Evolutionary conservation across 805 yeast species (phyloP).

Genomic region (Candida chauliodis): DNA sequence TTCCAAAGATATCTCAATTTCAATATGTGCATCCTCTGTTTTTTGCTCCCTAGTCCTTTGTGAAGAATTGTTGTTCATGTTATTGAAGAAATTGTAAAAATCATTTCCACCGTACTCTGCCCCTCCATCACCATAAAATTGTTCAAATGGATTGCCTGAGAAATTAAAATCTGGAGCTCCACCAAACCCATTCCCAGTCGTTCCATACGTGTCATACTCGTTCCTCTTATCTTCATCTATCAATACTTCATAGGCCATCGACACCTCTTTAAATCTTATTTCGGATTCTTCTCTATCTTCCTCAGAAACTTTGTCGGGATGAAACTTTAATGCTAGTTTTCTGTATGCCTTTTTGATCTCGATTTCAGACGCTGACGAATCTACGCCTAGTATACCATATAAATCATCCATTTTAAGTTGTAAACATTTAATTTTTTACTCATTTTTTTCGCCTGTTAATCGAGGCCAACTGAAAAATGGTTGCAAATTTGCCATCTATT

Average conservation of each 20-base stretch:
- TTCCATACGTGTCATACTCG: constrained; percentile 58
- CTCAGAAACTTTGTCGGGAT: constrained; percentile 84
- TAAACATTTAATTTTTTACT: background rate
- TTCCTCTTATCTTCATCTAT: constrained; percentile 63
- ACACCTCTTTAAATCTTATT: constrained; percentile 73
- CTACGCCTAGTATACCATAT: constrained; percentile 72
- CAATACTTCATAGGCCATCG: constrained; percentile 81
- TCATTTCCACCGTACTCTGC: constrained; percentile 63
- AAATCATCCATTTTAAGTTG: constrained; percentile 18
- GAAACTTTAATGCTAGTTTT: constrained; percentile 74
- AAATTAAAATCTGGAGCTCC: constrained; percentile 8
- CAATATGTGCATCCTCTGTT: constrained; percentile 68
- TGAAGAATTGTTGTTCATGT: constrained; percentile 28
- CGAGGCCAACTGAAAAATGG: background rate
- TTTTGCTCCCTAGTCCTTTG: constrained; percentile 22
- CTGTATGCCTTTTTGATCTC: constrained; percentile 86
- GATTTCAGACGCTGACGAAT: constrained; percentile 54
- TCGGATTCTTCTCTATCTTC: constrained; percentile 70
- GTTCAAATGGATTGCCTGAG: constrained; percentile 38
- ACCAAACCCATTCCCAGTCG: constrained; percentile 22
- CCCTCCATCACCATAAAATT: constrained; percentile 32
- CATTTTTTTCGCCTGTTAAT: background rate
- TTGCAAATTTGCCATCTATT: no score
- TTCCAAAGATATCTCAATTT: constrained; percentile 61
- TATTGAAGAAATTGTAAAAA: constrained; percentile 65